Base-by-base conservation (phyloP, 75 land plant genomes). In the Picea sitchensis region DNA sequence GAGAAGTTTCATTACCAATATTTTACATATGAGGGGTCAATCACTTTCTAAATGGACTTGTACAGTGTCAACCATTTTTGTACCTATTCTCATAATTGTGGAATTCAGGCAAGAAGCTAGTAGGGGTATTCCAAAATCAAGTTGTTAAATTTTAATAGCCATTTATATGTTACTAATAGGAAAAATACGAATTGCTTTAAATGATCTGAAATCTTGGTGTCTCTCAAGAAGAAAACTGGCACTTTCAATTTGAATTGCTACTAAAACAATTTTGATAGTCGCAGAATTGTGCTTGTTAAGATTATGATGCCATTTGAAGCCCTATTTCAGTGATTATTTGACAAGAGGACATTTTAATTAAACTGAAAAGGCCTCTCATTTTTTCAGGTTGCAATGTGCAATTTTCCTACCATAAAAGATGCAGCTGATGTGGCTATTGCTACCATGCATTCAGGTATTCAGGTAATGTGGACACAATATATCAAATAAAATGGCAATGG, bases 381-480 rank as follows among this genome's bases (percentile, higher is more conserved):
- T 2, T 75, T 82, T 20, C 87, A 98, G 99, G 99, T 98, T 54
- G 99, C 99, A 51, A 92, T 95, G 92, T 98, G 99, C 85, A 95
- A 88, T 78, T 95, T 98, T 69, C 96, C 90, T 54, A 80, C 91
- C 41, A 78, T 98, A 14, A 94, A 91, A 77, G 96, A 98, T 88
- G 99, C 99, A 73, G 99, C 99, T 83, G 93, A 91, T 92, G 98
- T 93, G 62, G 96, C 98, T 32, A 98, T 98, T 77, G 99, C 91
- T 11, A 95, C 96, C 7, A 98, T 98, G 99, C 86, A 90, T 68
- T 93, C 93, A 65, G 99, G 99, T 41, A 93, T 98, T 84, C 99
- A 98, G 99, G 99, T 93, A 63, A 83, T 80, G 34, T 65, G 67
- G 9, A 65, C 30, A 65, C 11, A 9, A 26, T 21, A 9, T 21